Evolutionary conservation across 1,284 basidiomycete genomes (phyloP), one percentile per base, ranked within the genome.

Genomic region (Prillingera fragicola): DNA sequence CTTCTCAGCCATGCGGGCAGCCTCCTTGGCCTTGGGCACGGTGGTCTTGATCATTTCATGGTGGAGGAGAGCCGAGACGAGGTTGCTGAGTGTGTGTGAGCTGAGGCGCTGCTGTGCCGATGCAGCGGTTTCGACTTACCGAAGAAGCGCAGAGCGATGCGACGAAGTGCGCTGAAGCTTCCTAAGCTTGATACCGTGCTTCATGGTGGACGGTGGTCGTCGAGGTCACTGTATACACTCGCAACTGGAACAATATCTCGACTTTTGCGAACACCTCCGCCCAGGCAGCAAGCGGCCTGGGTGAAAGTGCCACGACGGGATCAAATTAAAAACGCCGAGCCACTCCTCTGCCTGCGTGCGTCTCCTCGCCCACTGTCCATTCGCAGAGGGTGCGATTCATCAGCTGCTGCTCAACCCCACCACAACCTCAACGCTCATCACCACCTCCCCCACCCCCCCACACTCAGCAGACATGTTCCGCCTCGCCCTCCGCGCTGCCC

Each of bases 21-120:
- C 77, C 65, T 96, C 91, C 67, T 87, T 85, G 2, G 95, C 95
- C 71, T 98, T 98, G 18, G 95, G 86, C 22, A 96, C 75, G 0
- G 95, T 99, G 5, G 95, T 98, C 67, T 86, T 85, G 69, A 99
- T 94, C 63, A 89, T 85, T 67, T 97, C 90, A 73, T 98, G 91
- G 66, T 96, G 82, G 50, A 99, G 80, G 36, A 98, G 78, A 13
- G 91, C 92, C 15, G 90, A 87, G 57, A 99, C 94, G 43, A 98
- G 74, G 71, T 97, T 97, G 56, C 92, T 91, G 62, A 7, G 25
- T 34, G 28, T 40, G 1, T n/a, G 5, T 25, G 36, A 38, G 36
- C 24, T 9, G 41, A 13, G 4, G n/a, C 24, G 33, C 48, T n/a
- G 21, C 14, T 5, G 19, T n/a, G 22, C 35, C 31, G 18, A 21